These are phyloP conservation scores for Porcisia hertigi DNA, from an alignment of 208 protist species.

Conservation along the genomic window DNA sequence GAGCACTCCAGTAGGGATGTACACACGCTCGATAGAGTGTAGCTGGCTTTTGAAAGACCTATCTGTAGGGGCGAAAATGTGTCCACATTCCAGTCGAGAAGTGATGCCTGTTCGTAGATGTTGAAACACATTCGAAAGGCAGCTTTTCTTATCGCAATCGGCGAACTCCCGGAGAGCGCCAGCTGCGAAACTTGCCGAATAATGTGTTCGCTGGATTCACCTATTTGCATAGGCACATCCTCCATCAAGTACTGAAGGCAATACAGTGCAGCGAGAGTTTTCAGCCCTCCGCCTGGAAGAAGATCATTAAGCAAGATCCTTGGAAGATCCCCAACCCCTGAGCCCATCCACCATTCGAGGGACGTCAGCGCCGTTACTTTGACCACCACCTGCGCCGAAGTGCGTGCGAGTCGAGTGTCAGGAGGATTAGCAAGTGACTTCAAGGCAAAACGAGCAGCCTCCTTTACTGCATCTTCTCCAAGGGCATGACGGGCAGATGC, in stretches of 20 bases:
- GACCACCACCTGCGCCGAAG: slow-evolving; percentile 82
- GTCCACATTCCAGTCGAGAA: slow-evolving; percentile 88
- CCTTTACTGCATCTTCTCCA: slow-evolving; percentile 72
- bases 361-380: slow-evolving; percentile 81
- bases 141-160: slow-evolving; percentile 62
- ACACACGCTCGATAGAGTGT: slow-evolving; percentile 59
- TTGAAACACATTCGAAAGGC: slow-evolving; percentile 89
- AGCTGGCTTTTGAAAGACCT: slow-evolving; percentile 66
- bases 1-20: slow-evolving; percentile 58
- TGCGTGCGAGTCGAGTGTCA: slow-evolving; percentile 65
- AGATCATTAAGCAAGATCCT: slow-evolving; percentile 69
- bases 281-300: slow-evolving; percentile 54
- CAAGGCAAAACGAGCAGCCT: slow-evolving; percentile 66
- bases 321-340: slow-evolving; percentile 62
- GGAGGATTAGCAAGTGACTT: slow-evolving; percentile 47
- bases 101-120: slow-evolving; percentile 77
- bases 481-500: slow-evolving; percentile 56
- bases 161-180: slow-evolving; percentile 20
- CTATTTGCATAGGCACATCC: slow-evolving; percentile 81
- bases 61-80: slow-evolving; percentile 73
- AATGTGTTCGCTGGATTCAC: slow-evolving; percentile 68
- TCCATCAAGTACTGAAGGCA: slow-evolving; percentile 89
- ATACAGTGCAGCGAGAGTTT: slow-evolving; percentile 77
- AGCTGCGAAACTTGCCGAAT: slow-evolving; percentile 62
- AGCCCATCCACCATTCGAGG: slow-evolving; percentile 76